Evolutionary conservation across 2,329 filamentous ascomycete species (phyloP).

Genomic region (Biscogniauxia sp.): DNA sequence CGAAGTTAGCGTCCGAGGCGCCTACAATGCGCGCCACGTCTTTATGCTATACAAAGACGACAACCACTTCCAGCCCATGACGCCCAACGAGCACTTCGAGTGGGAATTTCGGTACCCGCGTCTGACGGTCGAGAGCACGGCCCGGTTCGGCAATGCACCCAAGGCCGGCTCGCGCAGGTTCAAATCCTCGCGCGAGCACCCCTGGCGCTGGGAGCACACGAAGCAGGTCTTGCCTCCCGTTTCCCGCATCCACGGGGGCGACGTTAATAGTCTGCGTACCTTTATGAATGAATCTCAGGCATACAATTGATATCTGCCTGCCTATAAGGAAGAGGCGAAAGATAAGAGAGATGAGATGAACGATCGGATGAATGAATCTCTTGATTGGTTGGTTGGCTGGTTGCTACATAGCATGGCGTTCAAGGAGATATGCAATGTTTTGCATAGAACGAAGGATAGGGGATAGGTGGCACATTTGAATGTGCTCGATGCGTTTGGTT

Average conservation of each 20-base stretch:
- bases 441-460: too few species aligned
- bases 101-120: slow-evolving; percentile 35
- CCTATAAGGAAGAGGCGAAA: not conserved
- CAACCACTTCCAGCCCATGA: slow-evolving; percentile 33
- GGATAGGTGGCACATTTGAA: too few species aligned
- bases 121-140: slow-evolving; percentile 24
- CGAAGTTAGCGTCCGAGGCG: slow-evolving; percentile 29
- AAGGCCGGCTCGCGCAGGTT: slow-evolving; percentile 11
- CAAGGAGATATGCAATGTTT: too few species aligned
- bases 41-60: slow-evolving; percentile 28
- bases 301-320: not conserved
- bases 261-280: slow-evolving; percentile 6
- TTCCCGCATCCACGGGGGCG: slow-evolving; percentile 18
- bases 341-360: not conserved
- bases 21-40: slow-evolving; percentile 34
- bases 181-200: slow-evolving; percentile 13
- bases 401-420: too few species aligned
- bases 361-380: not conserved
- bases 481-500: too few species aligned
- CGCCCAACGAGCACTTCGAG: slow-evolving; percentile 31
- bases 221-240: slow-evolving; percentile 21
- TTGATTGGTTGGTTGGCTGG: not conserved
- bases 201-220: slow-evolving; percentile 28
- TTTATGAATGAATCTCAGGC: slow-evolving; percentile 1
- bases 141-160: slow-evolving; percentile 20